phyloP scores from a whole-genome alignment of 495 filamentous ascomycete species.

The Saxispiralis lemnorum region DNA sequence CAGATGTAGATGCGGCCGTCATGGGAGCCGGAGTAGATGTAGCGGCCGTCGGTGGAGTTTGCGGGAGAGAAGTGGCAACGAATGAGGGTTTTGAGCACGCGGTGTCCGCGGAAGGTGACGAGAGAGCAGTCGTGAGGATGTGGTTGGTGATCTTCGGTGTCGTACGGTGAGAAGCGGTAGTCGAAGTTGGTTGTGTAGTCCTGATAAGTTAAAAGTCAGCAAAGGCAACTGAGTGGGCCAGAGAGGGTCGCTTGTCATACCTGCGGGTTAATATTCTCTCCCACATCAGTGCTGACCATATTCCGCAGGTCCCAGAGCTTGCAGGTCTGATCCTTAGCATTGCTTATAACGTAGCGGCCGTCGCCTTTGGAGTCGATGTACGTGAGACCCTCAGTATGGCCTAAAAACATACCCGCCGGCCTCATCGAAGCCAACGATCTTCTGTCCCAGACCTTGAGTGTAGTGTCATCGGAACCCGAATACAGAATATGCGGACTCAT shows the following conservation, averaged over 20 bases:
- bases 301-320: constrained; percentile 91
- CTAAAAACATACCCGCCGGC: constrained; percentile 80
- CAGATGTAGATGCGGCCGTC: constrained; percentile 82
- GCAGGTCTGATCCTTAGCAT: constrained; percentile 91
- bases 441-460: constrained; percentile 91
- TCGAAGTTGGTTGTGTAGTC: constrained; percentile 58
- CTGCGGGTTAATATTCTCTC: constrained; percentile 32
- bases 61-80: constrained; percentile 91
- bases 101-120: constrained; percentile 83
- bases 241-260: not conserved
- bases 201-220: not conserved
- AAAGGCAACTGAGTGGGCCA: not conserved
- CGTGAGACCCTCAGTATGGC: constrained; percentile 85
- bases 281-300: constrained; percentile 54
- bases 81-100: constrained; percentile 74
- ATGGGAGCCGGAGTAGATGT: constrained; percentile 78
- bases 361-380: constrained; percentile 96
- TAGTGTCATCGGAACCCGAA: constrained; percentile 87
- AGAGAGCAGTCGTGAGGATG: constrained; percentile 81
- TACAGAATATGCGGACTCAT: constrained; percentile 87
- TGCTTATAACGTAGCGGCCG: constrained; percentile 82
- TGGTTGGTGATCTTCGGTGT: constrained; percentile 47
- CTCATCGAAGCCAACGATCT: constrained; percentile 73
- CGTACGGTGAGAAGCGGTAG: constrained; percentile 61
- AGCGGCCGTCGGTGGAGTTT: constrained; percentile 70